phyloP scores from a whole-genome alignment of 805 yeast species.

The Spathaspora boniae region DNA sequence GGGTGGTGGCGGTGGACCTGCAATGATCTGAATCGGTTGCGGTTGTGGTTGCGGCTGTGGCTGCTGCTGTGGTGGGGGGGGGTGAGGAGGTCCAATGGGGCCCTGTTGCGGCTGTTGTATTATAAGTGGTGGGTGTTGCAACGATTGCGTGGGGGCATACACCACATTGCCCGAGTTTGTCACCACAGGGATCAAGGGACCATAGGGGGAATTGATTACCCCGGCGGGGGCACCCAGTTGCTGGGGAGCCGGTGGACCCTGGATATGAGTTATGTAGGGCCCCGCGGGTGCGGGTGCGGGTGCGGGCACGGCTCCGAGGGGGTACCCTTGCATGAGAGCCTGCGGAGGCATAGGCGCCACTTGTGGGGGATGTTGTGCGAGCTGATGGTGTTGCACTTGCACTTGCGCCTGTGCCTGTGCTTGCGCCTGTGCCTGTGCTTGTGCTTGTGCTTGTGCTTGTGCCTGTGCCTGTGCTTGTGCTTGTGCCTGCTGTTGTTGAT shows the following conservation, averaged over 20 bases:
- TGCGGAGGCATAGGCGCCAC: constrained; percentile 4
- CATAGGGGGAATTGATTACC: constrained; percentile 25
- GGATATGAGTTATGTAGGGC: neutral
- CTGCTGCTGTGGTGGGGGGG: too few relatives aligned
- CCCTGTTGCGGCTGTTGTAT: constrained; percentile 12
- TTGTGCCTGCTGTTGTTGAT: too few relatives aligned
- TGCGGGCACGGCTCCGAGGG: neutral
- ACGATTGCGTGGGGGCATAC: constrained; percentile 11
- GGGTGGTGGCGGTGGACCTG: constrained; percentile 6
- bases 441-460: too few relatives aligned
- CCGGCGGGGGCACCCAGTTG: constrained; percentile 6
- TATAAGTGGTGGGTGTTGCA: constrained; percentile 5
- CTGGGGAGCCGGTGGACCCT: neutral
- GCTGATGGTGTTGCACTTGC: neutral
- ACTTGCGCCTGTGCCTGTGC: too few relatives aligned
- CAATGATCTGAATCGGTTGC: constrained; percentile 4
- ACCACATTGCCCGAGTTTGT: constrained; percentile 15
- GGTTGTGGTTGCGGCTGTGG: constrained; percentile 5
- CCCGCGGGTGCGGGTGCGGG: neutral
- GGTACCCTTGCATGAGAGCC: neutral
- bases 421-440: too few relatives aligned
- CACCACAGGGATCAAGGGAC: constrained; percentile 23
- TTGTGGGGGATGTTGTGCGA: neutral
- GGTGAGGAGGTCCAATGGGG: too few relatives aligned
- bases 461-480: too few relatives aligned